Evolutionary conservation across 2,329 filamentous ascomycete genomes (phyloP), one percentile per base, ranked within the genome.

Genomic region (Trichophyton rubrum): DNA sequence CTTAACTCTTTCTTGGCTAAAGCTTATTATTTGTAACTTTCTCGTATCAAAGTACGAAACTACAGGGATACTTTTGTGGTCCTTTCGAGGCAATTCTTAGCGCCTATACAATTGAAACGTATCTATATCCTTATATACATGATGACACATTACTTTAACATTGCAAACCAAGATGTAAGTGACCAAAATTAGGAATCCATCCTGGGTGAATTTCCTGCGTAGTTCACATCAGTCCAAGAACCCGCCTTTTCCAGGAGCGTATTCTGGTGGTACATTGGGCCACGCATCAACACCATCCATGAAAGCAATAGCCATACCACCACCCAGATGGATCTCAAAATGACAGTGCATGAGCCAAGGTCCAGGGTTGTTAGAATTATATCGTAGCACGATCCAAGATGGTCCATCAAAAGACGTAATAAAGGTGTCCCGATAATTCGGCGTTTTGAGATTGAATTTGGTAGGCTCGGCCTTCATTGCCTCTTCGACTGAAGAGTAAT

Each of bases 321-420:
- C 77, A 24, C 69, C 68, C 53, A 79, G 65, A 68, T 81, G 78
- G 6, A 71, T 73, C 63, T 78, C 71, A 17, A 80, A 75, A 66
- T 81, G 78, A 62, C 79, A 81, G 67, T 81, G 79, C 49, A 81
- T 63, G 56, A 81, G 66, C 61, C 74, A 80, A 0, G 77, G 72
- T 0, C 78, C 78, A 0, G 78, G 76, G 60, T 77, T 78, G 0
- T 71, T 67, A 0, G 75, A 74, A 53, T 78, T 73, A 61, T 80
- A 81, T 41, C 77, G 63, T 15, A 79, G 63, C 0, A 72, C 75
- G 51, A 77, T 66, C 77, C 77, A 80, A 2, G 65, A 66, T 1
- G 71, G 68, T 0, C 68, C 68, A 7, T 60, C 61, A 7, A 64
- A 64, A 1, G 73, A 74, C 7, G 72, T 67, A 1, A 43, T 43